Evolutionary conservation across 306 rosid genomes (phyloP), one percentile per base, ranked within the genome.

Genomic region (Lathyrus oleraceus): DNA sequence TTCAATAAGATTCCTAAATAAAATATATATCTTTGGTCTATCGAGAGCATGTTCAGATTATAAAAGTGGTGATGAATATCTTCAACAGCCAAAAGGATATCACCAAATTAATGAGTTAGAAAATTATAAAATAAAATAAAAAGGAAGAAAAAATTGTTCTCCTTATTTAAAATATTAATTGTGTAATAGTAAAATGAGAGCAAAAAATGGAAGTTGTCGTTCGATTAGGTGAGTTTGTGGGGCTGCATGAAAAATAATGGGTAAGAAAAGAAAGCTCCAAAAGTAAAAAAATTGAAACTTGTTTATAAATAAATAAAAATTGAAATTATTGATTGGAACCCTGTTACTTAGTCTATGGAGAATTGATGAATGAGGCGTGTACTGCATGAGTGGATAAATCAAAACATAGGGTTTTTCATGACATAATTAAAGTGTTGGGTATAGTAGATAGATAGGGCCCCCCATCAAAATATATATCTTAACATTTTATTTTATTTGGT

Each of bases 191-290:
- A 32, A 20, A 20, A 6, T 47, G 42, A 48, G 76, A 77, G 78
- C 20, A 78, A 80, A 70, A 81, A 13, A 19, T 12, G 83, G 71
- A 43, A 53, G 47, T 39, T 77, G 83, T 80, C 39, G 21, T 49
- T 61, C 39, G 85, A 81, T 82, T 90, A 44, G 91, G 89, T 82
- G 83, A 76, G 74, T n/a, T 6, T 69, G 90, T 82, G 86, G 91
- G 89, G 67, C 84, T 64, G 10, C 21, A 6, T 19, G 69, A 73
- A 72, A 79, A 80, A 78, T 44, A 87, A 83, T 89, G 87, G 73
- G 74, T 71, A 74, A 61, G 86, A 72, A 64, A 73, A 53, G 58
- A 61, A 51, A 67, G 81, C 71, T 73, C 59, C 61, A 70, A 39
- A 84, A 80, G 78, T 21, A 51, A 35, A 35, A 35, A 72, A 60